Conservation (phyloP, 176 grass and related monocot species). For the Bothriochloa decipiens region DNA sequence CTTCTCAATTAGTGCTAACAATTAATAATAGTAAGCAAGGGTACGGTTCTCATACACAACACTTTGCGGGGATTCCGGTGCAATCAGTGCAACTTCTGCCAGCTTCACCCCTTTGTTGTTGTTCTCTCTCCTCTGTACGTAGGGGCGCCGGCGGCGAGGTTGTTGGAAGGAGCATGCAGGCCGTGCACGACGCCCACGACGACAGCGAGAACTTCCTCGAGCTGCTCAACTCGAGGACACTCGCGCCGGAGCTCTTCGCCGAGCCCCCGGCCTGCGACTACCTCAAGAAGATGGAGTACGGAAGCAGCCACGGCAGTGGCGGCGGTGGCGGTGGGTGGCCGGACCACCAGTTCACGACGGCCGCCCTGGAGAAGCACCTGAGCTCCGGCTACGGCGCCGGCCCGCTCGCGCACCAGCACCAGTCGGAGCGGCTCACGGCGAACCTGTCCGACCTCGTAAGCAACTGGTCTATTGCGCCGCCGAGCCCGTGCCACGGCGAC, state of each 20-base stretch:
- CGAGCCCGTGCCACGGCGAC: conserved; percentile 46
- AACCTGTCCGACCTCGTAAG: conserved; percentile 74
- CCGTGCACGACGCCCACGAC: conserved; percentile 51
- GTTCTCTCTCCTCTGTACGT: not conserved
- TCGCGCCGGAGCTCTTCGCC: conserved; percentile 63
- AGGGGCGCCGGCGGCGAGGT: conserved; percentile 59
- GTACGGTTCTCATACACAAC: not conserved
- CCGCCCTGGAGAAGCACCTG: conserved; percentile 54
- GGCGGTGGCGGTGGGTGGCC: conserved; percentile 33
- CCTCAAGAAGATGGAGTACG: conserved; percentile 84
- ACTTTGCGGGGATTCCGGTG: not conserved
- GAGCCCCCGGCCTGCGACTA: conserved; percentile 79
- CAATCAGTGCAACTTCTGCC: conserved; percentile 8
- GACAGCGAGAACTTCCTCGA: conserved; percentile 78
- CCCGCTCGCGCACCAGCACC: conserved; percentile 27
- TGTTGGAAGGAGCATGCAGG: conserved; percentile 55
- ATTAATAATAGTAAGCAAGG: not conserved
- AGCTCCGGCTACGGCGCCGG: conserved; percentile 15
- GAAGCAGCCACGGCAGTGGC: conserved; percentile 5
- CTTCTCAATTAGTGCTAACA: not conserved
- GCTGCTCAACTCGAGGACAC: conserved; percentile 65
- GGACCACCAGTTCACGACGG: conserved; percentile 47
- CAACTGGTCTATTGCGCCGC: conserved; percentile 92
- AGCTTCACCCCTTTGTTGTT: not conserved
- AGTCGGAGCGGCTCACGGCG: conserved; percentile 51